Conservation (phyloP, 1,284 basidiomycete species). For the Cryptococcus sp. region DNA sequence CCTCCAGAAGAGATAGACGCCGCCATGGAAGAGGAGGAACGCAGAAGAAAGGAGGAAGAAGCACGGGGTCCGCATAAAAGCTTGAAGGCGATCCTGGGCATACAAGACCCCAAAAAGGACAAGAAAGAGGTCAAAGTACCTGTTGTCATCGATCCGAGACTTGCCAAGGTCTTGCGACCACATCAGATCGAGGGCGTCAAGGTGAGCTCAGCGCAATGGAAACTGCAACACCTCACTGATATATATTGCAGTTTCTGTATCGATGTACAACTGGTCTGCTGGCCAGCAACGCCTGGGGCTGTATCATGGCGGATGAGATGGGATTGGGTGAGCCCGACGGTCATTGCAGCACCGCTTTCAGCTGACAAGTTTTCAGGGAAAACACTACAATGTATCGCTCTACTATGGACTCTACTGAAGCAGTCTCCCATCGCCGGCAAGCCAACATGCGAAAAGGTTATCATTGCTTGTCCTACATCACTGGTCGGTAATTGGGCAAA, state of each 20-base stretch:
- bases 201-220: conserved; percentile 55
- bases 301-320: conserved; percentile 99
- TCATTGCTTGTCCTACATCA: conserved; percentile 96
- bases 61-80: conserved; percentile 81
- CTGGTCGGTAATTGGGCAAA: conserved; percentile 99
- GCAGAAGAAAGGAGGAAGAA: conserved; percentile 64
- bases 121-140: conserved; percentile 78
- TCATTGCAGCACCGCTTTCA: conserved; percentile 6
- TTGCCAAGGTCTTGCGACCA: conserved; percentile 85
- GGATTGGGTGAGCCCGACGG: conserved; percentile 66
- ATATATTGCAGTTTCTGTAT: conserved; percentile 75
- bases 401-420: conserved; percentile 95
- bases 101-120: conserved; percentile 62
- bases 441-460: conserved; percentile 91
- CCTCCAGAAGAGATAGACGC: conserved; percentile 64
- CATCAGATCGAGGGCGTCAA: conserved; percentile 99
- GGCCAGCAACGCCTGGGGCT: conserved; percentile 88
- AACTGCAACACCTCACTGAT: background rate
- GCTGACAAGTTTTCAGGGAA: conserved; percentile 57
- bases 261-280: conserved; percentile 91
- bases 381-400: conserved; percentile 93
- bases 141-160: conserved; percentile 90
- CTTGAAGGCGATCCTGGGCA: conserved; percentile 77
- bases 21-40: conserved; percentile 62
- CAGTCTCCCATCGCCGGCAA: conserved; percentile 88